phyloP scores from a whole-genome alignment of 2,329 filamentous ascomycete species.

The Cladobotryum protrusum region DNA sequence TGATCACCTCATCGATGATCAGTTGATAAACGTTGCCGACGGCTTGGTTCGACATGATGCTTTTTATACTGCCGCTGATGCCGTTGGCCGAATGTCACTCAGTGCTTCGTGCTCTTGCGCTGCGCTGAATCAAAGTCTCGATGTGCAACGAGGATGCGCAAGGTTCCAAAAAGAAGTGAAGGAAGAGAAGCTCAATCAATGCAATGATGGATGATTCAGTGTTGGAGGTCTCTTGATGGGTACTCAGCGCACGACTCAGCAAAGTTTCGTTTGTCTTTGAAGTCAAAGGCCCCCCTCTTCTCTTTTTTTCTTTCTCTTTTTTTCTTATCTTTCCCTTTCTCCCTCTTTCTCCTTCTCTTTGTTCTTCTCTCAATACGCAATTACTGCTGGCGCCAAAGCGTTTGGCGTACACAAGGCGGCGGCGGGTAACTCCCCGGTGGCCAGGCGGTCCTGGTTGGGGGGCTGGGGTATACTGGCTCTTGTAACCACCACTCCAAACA shows the following conservation, averaged over 20 bases:
- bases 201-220: too few relatives aligned
- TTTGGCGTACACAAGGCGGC: slow-evolving; percentile 9
- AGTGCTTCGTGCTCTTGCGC: slow-evolving; percentile 4
- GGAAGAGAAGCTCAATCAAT: too few relatives aligned
- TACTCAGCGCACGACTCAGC: not conserved
- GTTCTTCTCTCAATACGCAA: too few relatives aligned
- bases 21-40: slow-evolving; percentile 74
- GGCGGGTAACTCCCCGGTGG: slow-evolving; percentile 9
- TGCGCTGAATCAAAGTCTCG: not conserved
- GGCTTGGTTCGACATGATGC: slow-evolving; percentile 51
- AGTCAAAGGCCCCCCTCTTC: not conserved
- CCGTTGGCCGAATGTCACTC: slow-evolving; percentile 7
- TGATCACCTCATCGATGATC: slow-evolving; percentile 80
- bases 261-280: not conserved
- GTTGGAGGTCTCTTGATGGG: too few relatives aligned
- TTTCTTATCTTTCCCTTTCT: not conserved
- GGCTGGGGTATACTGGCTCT: not conserved
- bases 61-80: slow-evolving; percentile 7
- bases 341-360: not conserved
- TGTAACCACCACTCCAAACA: slow-evolving; percentile 4
- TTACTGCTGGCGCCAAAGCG: too few relatives aligned
- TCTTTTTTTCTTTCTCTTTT: not conserved
- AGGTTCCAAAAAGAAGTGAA: too few relatives aligned
- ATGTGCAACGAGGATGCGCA: too few relatives aligned
- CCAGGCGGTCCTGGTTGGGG: slow-evolving; percentile 2